Percentiles rank a stretch among this genome's conserved stretches.
Conservation (phyloP, 176 grass and related monocot species). For the Dactylis glomerata region DNA sequence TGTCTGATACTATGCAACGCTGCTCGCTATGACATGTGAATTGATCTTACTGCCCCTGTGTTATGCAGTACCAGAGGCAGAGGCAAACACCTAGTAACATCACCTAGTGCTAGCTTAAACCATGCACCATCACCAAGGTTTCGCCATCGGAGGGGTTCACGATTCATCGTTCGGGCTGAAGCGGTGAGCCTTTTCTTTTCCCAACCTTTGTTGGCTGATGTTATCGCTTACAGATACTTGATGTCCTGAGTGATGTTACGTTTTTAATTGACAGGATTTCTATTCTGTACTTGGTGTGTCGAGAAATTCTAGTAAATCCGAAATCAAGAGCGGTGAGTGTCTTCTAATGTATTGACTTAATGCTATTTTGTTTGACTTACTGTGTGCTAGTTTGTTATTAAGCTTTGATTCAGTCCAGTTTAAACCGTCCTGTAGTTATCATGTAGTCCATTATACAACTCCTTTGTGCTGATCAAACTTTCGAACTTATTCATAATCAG, state of each 20-base stretch:
- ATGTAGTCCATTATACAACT: not conserved
- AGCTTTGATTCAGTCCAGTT: not conserved
- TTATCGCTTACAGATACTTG: constrained; percentile 9
- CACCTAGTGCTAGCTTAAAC: constrained; percentile 58
- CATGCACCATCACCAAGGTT: constrained; percentile 39
- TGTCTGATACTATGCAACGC: not conserved
- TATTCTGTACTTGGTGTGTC: constrained; percentile 90
- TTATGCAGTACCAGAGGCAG: constrained; percentile 53
- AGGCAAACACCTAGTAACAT: constrained; percentile 41
- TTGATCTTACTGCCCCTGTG: constrained; percentile 16
- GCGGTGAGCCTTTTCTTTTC: constrained; percentile 51
- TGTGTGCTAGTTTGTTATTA: not conserved
- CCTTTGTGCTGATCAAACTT: not conserved
- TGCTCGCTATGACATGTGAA: not conserved
- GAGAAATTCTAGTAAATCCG: constrained; percentile 97
- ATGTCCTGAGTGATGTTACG: constrained; percentile 16
- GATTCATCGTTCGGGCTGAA: constrained; percentile 83
- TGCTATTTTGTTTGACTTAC: not conserved
- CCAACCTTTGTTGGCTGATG: not conserved
- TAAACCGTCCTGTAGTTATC: not conserved
- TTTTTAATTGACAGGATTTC: constrained; percentile 74
- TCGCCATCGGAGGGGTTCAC: constrained; percentile 49
- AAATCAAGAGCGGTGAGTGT: constrained; percentile 93
- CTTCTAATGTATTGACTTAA: constrained; percentile 3
- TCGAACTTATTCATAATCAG: not conserved